phyloP scores from a whole-genome alignment of 2,329 filamentous ascomycete genomes.

The Alternaria dauci region DNA sequence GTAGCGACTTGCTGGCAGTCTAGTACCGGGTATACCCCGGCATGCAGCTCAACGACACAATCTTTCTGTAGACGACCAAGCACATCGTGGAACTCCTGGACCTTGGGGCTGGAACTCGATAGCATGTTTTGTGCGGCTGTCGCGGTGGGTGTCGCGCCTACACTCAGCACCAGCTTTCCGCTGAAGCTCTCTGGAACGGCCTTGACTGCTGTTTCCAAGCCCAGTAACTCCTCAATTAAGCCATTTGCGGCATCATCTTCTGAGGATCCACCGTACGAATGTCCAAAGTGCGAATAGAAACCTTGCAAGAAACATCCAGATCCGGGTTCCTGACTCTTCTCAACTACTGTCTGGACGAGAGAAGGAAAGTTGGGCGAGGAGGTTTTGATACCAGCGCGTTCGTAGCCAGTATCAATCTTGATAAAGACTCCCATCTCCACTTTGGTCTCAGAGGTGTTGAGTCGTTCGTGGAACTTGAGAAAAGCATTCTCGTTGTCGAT shows the following conservation, averaged over 20 bases:
- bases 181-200: slow-evolving; percentile 43
- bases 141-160: slow-evolving; percentile 80
- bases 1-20: slow-evolving; percentile 83
- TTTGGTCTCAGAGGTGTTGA: slow-evolving; percentile 40
- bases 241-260: slow-evolving; percentile 67
- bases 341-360: slow-evolving; percentile 60
- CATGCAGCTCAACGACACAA: slow-evolving; percentile 71
- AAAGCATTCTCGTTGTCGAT: slow-evolving; percentile 69
- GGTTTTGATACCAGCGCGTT: slow-evolving; percentile 72
- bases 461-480: slow-evolving; percentile 51
- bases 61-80: slow-evolving; percentile 50
- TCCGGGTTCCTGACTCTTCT: slow-evolving; percentile 22
- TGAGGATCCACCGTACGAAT: slow-evolving; percentile 69
- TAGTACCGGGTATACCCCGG: slow-evolving; percentile 77
- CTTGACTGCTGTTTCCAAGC: slow-evolving; percentile 59
- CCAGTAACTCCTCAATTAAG: slow-evolving; percentile 67
- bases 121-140: slow-evolving; percentile 69
- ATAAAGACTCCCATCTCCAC: slow-evolving; percentile 66
- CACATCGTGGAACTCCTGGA: slow-evolving; percentile 52
- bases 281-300: slow-evolving; percentile 76
- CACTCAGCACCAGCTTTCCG: slow-evolving; percentile 65
- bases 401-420: slow-evolving; percentile 78
- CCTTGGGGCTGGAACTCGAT: slow-evolving; percentile 47
- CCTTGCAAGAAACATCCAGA: slow-evolving; percentile 61
- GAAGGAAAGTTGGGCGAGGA: slow-evolving; percentile 56